Percentiles rank a stretch among this genome's conserved stretches.
phyloP scores from a whole-genome alignment of 768 basidiomycete species.

The Sporobolomyces phaffii region DNA sequence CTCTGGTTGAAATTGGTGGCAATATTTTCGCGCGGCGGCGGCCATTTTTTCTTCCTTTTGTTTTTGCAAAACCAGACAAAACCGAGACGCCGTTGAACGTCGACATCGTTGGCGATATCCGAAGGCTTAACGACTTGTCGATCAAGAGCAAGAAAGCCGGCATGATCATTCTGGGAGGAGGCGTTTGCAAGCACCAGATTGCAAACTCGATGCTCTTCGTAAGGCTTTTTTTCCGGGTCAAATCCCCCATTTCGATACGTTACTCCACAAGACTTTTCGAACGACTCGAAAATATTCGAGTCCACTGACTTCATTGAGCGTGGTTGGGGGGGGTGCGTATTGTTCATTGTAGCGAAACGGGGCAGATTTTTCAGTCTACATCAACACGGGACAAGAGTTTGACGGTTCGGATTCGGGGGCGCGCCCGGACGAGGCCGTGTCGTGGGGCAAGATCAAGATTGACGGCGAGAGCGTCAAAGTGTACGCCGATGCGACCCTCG shows the following conservation, averaged over 20 bases:
- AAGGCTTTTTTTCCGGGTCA: too few relatives aligned
- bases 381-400: constrained; percentile 98
- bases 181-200: constrained; percentile 98
- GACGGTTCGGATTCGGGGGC: constrained; percentile 98
- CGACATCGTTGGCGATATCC: constrained; percentile 92
- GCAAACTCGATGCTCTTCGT: constrained; percentile 99
- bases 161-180: constrained; percentile 96
- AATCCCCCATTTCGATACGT: too few relatives aligned
- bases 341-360: constrained; percentile 92
- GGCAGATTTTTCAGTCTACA: constrained; percentile 93
- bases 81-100: constrained; percentile 55
- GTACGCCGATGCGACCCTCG: constrained; percentile 88
- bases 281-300: too few relatives aligned
- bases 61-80: constrained; percentile 31
- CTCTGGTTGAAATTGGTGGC: too few relatives aligned
- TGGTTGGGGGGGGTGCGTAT: too few relatives aligned
- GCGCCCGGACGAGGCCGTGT: constrained; percentile 91
- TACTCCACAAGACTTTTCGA: too few relatives aligned
- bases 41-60: too few relatives aligned
- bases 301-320: too few relatives aligned
- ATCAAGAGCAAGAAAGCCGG: constrained; percentile 86
- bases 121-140: constrained; percentile 79
- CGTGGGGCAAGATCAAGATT: constrained; percentile 95
- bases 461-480: constrained; percentile 54
- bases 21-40: too few relatives aligned